Conservation (phyloP, 352 stramenopile species). For the Pythium plurisporium region DNA sequence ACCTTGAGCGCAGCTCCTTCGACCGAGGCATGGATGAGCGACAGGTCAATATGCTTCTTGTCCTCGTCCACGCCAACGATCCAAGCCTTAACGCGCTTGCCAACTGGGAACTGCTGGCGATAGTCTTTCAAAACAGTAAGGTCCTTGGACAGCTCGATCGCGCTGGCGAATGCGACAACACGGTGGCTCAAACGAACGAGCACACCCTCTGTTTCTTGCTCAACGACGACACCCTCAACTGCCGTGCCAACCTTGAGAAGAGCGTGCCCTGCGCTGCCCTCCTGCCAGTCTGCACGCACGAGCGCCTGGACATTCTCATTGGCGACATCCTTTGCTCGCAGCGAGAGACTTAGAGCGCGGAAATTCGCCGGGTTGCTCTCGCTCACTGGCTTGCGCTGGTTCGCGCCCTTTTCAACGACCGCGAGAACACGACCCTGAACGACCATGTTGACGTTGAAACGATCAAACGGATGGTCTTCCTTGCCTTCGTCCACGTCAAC, state of each 20-base stretch:
- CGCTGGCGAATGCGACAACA: slow-evolving; percentile 58
- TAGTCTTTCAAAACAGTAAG: slow-evolving; percentile 51
- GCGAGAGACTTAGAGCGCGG: slow-evolving; percentile 62
- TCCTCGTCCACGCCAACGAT: slow-evolving; percentile 65
- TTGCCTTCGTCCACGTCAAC: slow-evolving; percentile 67
- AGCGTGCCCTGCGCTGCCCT: slow-evolving; percentile 57
- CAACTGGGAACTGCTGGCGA: slow-evolving; percentile 66
- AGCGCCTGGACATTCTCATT: slow-evolving; percentile 34
- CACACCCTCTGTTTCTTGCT: slow-evolving; percentile 53
- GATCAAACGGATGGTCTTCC: slow-evolving; percentile 75
- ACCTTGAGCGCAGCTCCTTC: slow-evolving; percentile 25
- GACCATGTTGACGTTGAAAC: slow-evolving; percentile 67
- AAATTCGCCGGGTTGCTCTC: slow-evolving; percentile 73
- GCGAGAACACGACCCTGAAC: slow-evolving; percentile 66
- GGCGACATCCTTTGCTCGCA: slow-evolving; percentile 51
- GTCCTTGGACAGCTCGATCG: slow-evolving; percentile 67
- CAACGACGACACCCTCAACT: slow-evolving; percentile 64
- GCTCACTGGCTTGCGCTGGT: slow-evolving; percentile 83
- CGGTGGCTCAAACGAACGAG: slow-evolving; percentile 68
- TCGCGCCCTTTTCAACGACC: slow-evolving; percentile 67
- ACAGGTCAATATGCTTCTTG: slow-evolving; percentile 74
- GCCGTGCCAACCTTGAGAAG: slow-evolving; percentile 56
- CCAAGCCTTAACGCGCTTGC: slow-evolving; percentile 64
- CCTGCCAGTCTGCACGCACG: slow-evolving; percentile 75
- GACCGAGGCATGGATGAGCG: slow-evolving; percentile 42